These are phyloP conservation scores for Allium sativum DNA, from an alignment of 106 monocot genomes.

Conservation along the genomic window DNA sequence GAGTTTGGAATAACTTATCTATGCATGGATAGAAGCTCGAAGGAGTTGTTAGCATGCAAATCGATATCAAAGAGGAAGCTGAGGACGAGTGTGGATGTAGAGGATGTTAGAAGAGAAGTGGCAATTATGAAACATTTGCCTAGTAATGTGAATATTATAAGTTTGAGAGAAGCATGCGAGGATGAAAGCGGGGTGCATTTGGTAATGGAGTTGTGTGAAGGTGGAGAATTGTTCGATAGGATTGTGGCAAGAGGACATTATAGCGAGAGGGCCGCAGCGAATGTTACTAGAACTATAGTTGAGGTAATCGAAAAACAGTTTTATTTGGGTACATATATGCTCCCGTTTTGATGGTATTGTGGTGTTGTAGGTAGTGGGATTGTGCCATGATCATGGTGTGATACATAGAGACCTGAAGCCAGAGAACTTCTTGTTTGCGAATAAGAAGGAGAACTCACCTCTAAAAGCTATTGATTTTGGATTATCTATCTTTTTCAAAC, in stretches of 20 bases:
- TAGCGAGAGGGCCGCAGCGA: constrained; percentile 82
- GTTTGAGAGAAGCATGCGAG: constrained; percentile 81
- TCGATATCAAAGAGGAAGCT: constrained; percentile 99
- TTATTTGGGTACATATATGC: no score
- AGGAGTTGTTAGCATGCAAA: constrained; percentile 87
- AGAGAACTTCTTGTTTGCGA: constrained; percentile 74
- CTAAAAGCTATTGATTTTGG: constrained; percentile 79
- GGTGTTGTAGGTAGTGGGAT: constrained; percentile 41
- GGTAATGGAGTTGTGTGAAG: constrained; percentile 98
- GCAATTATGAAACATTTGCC: constrained; percentile 98
- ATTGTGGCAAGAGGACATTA: constrained; percentile 96
- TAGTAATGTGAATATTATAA: constrained; percentile 55
- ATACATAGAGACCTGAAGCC: constrained; percentile 80
- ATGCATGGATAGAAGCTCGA: constrained; percentile 63
- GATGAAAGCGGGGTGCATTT: constrained; percentile 91
- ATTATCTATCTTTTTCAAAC: constrained; percentile 78
- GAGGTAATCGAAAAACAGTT: constrained; percentile 25
- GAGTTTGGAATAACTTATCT: constrained; percentile 91
- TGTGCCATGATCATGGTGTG: constrained; percentile 74
- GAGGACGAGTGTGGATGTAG: constrained; percentile 80
- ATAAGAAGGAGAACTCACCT: constrained; percentile 77
- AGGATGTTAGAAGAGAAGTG: constrained; percentile 94
- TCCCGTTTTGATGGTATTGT: no score
- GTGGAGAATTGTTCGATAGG: constrained; percentile 94
- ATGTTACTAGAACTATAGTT: constrained; percentile 66